Base-by-base conservation (phyloP, 202 grass and related monocot genomes). In the Dendrocalamus latiflorus region DNA sequence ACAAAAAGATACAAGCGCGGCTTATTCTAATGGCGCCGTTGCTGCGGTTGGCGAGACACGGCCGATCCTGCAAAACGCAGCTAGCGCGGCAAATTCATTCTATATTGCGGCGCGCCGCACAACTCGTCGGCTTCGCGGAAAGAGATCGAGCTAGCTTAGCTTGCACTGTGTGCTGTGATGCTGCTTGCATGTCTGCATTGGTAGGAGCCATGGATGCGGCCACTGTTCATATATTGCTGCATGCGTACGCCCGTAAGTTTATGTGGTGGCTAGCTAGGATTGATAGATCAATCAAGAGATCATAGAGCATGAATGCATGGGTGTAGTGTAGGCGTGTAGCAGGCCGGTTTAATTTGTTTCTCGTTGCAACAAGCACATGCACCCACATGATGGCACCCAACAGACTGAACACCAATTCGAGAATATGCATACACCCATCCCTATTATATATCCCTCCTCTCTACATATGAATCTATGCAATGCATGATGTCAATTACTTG, bases 281-380 rank as follows among this genome's bases (percentile, higher is more conserved):
- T 57, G 33, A 45, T 83, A 76, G 83, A 82, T 81, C 77, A 81
- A 81, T 66, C 72, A 78, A 24, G 49, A 65, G 77, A 30, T 44
- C 42, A 12, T 71, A 70, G 87, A 18, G 16, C 44, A 28, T 1
- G 81, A 62, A 20, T 58, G 47, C 45, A 16, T 80, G 86, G 63
- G 70, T 57, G 65, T 49, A 1, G 48, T 53, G 34, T 25, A 39
- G 62, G 33, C 48, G 65, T 72, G 68, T 47, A 26, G 70, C 57
- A 3, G 6, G 45, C 17, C 21, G 26, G 61, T 18, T 59, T 49
- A 48, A 70, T 39, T 76, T 42, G 57, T 67, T 54, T 74, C 51
- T 58, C 45, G 79, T 67, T 10, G 84, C 81, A 21, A 62, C 71
- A 55, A 49, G 78, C 91, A 93, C 88, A 93, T 93, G 91, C 78